Conservation (phyloP, 192 early-diverging fungal genomes). For the Backusella macrospora region DNA sequence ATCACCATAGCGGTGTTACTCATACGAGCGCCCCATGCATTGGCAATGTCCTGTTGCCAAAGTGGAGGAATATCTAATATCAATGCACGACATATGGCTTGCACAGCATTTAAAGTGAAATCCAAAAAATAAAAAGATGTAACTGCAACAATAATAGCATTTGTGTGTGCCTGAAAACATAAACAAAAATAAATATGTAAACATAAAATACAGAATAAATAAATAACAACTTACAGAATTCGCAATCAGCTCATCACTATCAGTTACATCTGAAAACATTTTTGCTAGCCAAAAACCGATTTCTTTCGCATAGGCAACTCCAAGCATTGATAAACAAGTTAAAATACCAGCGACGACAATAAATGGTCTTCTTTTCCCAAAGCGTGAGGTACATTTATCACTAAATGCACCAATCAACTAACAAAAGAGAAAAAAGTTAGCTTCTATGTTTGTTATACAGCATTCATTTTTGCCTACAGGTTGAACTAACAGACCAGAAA, state of each 20-base stretch:
- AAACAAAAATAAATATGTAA: neutral
- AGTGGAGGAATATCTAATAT: slow-evolving; percentile 84
- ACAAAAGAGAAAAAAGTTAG: neutral
- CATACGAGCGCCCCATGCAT: slow-evolving; percentile 88
- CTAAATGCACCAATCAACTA: slow-evolving; percentile 80
- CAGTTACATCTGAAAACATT: slow-evolving; percentile 15
- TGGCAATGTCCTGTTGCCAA: slow-evolving; percentile 79
- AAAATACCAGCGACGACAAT: slow-evolving; percentile 71
- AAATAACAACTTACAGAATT: neutral
- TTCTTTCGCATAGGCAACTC: slow-evolving; percentile 79
- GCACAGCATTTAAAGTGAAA: slow-evolving; percentile 91
- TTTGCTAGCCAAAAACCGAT: slow-evolving; percentile 37
- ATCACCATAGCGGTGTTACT: slow-evolving; percentile 78
- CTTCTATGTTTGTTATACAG: too few species aligned
- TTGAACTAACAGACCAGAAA: slow-evolving; percentile 49
- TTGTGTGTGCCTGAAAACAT: slow-evolving; percentile 3
- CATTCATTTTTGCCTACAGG: slow-evolving; percentile 9
- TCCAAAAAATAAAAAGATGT: slow-evolving; percentile 88
- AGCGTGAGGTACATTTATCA: slow-evolving; percentile 68
- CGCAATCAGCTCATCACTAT: neutral
- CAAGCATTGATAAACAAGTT: slow-evolving; percentile 66
- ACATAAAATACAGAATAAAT: neutral
- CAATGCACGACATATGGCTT: slow-evolving; percentile 81
- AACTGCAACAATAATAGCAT: slow-evolving; percentile 74
- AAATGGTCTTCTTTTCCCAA: slow-evolving; percentile 85